Evolutionary conservation across 1,284 basidiomycete genomes (phyloP).

Genomic region (Boletellus sp.): DNA sequence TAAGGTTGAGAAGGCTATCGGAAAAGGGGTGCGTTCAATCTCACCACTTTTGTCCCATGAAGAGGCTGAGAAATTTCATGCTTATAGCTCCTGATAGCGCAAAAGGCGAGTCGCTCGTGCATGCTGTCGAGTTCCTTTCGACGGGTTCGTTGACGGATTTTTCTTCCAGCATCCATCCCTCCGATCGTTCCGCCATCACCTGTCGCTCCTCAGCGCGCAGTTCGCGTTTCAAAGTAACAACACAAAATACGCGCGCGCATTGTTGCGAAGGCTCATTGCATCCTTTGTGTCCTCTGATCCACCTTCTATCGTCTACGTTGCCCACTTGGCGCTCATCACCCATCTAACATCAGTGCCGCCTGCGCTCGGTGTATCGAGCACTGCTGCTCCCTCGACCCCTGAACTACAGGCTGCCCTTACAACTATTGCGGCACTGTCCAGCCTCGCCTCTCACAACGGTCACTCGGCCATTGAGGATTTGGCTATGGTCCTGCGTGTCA

Average conservation of each 20-base stretch:
- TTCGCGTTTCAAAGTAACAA: constrained; percentile 44
- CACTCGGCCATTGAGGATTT: constrained; percentile 48
- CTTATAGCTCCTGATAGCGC: constrained; percentile 55
- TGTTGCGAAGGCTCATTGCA: constrained; percentile 52
- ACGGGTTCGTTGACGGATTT: constrained; percentile 2
- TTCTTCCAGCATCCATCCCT: constrained; percentile 55
- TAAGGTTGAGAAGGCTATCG: constrained; percentile 50
- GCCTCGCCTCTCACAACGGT: constrained; percentile 35
- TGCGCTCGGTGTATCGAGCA: constrained; percentile 1
- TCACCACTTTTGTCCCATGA: neutral
- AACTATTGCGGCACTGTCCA: constrained; percentile 42
- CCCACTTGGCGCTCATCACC: constrained; percentile 52
- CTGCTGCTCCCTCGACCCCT: constrained; percentile 10
- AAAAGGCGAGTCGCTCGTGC: constrained; percentile 44
- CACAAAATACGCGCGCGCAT: constrained; percentile 52
- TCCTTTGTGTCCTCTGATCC: constrained; percentile 47
- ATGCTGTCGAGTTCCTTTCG: constrained; percentile 7
- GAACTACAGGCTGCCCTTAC: constrained; percentile 38
- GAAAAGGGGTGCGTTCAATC: constrained; percentile 42
- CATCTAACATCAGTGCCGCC: constrained; percentile 33
- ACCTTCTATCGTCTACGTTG: constrained; percentile 48
- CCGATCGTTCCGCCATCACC: constrained; percentile 51
- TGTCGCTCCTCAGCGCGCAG: constrained; percentile 57
- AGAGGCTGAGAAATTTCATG: constrained; percentile 1
- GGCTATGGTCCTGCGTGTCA: constrained; percentile 47